Base-by-base conservation (phyloP, 345 rosid genomes). In the Salix brachista region DNA sequence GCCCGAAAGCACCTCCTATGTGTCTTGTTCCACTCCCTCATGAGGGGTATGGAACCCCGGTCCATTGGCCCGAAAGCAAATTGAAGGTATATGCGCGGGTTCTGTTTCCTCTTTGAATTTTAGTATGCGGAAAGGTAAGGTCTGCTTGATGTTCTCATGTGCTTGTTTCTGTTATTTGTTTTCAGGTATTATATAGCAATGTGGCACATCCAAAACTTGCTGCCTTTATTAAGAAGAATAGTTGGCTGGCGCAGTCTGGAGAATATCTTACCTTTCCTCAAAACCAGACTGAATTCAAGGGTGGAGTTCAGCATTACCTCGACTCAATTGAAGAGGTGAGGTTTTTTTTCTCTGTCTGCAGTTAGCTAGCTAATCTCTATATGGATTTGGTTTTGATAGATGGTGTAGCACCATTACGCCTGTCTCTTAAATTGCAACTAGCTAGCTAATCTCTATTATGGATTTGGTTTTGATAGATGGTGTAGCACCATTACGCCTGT, bases 201-300 rank as follows among this genome's bases (percentile, higher is more conserved):
- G 93, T 95, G 80, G 97, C 92, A 21, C 99, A 95, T 82, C 99
- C 97, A 26, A 95, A 88, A 81, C 94, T 95, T 76, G 92, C 90
- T 71, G 89, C 88, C 8, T 93, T 85, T 79, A 83, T 90, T 25
- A 91, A 91, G 91, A 91, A 85, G 74, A 90, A 90, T 26, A 82
- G 80, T 41, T 95, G 97, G 99, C 79, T 95, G 77, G 82, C 82
- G 70, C 90, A 85, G 81, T 80, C 87, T 37, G 92, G 92, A 41
- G 96, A 90, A 46, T 85, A 87, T 87, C 86, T 95, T 67, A 82
- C 83, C 71, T 95, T 95, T 81, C 97, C 93, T 26, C 86, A 81
- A 78, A 93, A 93, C 78, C 94, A 91, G 72, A 83, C 97, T 79
- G 90, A 87, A 54, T 85, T 85, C 80, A 90, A 77, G 67, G 97